Evolutionary conservation across 2,329 filamentous ascomycete genomes (phyloP), one percentile per base, ranked within the genome.

Genomic region (Colletotrichum caudatum): DNA sequence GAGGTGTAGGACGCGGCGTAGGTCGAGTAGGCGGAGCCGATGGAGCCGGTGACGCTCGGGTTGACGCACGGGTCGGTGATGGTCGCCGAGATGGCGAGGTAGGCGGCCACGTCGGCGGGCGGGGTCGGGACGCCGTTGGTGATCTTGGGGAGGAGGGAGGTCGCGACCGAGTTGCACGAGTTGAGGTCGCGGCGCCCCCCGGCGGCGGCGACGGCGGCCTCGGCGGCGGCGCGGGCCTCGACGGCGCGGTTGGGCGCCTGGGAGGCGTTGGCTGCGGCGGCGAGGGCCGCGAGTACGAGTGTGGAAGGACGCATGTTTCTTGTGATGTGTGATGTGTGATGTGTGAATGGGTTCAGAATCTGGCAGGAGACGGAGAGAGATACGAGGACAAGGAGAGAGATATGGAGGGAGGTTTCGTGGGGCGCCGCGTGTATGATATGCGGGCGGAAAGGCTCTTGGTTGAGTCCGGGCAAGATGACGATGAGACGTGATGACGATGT

Each of bases 21-120:
- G 5, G 75, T 76, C 2, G 76, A 74, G 73, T 76, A 79, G 23
- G 77, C 78, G 0, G 73, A 70, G 23, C 76, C 76, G 60, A 78
- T 48, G 23, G 75, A 73, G 8, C 78, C 78, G 9, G 78, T 79
- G 46, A 79, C 69, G 2, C 57, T 68, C 9, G 78, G 78, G 39
- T 78, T 23, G 33, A 75, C 73, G 70, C 78, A 79, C 1, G 58
- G 14, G 29, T 77, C 70, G 29, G 77, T 76, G 46, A 66, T 35
- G 51, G 75, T 75, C 18, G 60, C 70, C 16, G 64, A 18, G 8
- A 74, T 20, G 12, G 78, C 79, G 23, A 79, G 53, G 60, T 73
- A 78, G 37, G 62, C 54, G 23, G 58, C 23, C 16, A 79, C 74
- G 3, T 74, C 61, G 12, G 44, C 26, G 1, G 72, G 69, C 8